Evolutionary conservation across 1,284 basidiomycete species (phyloP).

Genomic region (Ceratorhiza oryzae-sativae): DNA sequence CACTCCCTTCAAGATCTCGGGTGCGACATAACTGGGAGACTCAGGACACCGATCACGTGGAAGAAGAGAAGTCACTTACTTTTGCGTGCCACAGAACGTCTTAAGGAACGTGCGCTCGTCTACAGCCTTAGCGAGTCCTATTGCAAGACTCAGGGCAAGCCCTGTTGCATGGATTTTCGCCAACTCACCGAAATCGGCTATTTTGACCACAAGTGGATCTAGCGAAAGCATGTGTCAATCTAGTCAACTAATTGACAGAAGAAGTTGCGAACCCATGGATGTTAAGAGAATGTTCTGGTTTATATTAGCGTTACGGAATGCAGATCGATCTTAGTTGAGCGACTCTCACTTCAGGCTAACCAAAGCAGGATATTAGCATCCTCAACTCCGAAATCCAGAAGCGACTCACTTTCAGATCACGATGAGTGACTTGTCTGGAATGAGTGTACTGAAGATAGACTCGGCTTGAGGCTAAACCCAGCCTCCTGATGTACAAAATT

Average conservation of each 20-base stretch:
- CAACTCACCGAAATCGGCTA: constrained; percentile 32
- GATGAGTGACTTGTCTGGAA: constrained; percentile 37
- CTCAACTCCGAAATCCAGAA: background rate
- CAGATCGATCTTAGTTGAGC: background rate
- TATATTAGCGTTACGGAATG: background rate
- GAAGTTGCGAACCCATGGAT: constrained; percentile 15
- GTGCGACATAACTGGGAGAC: constrained; percentile 29
- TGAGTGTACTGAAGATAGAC: constrained; percentile 30
- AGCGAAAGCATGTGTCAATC: background rate
- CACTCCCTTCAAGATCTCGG: constrained; percentile 31
- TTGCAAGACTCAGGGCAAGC: background rate
- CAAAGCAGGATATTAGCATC: background rate
- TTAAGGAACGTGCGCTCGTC: constrained; percentile 36
- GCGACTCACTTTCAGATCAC: constrained; percentile 27
- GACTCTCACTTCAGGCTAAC: constrained; percentile 24
- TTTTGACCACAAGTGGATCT: constrained; percentile 33
- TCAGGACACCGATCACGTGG: background rate
- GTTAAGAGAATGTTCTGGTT: constrained; percentile 32
- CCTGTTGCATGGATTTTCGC: background rate
- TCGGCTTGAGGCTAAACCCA: background rate
- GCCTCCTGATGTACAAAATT: background rate
- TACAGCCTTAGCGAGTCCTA: constrained; percentile 38
- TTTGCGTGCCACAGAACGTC: constrained; percentile 38
- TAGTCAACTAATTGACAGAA: background rate
- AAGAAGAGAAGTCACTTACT: background rate